Evolutionary conservation across 2,329 filamentous ascomycete genomes (phyloP).

Genomic region (Alternaria novae-zelandiae): DNA sequence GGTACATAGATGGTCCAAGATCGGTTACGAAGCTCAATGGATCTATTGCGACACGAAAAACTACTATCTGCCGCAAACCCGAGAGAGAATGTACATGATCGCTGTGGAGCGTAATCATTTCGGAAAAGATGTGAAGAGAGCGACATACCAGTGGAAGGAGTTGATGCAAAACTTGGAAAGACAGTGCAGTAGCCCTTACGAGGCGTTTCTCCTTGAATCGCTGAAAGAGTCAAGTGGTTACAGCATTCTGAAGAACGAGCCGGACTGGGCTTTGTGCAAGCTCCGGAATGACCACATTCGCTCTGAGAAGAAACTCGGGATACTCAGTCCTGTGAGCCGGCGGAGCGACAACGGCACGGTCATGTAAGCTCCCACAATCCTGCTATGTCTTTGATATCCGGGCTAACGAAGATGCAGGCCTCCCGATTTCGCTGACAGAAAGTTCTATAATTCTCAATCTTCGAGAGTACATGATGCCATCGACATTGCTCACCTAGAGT

Average conservation of each 20-base stretch:
- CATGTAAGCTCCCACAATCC: constrained; percentile 2
- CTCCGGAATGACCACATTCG: constrained; percentile 66
- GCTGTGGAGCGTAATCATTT: constrained; percentile 46
- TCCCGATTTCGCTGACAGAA: constrained; percentile 62
- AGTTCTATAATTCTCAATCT: constrained; percentile 59
- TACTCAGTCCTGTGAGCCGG: constrained; percentile 63
- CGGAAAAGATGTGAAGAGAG: constrained; percentile 17
- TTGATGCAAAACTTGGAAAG: constrained; percentile 60
- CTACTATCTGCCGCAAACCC: constrained; percentile 75
- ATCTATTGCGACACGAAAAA: constrained; percentile 70
- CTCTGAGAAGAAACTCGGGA: constrained; percentile 57
- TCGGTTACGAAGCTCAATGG: constrained; percentile 63
- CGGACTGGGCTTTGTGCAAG: constrained; percentile 64
- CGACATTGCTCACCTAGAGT: constrained; percentile 65
- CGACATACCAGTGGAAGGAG: constrained; percentile 50
- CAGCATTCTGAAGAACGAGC: constrained; percentile 29
- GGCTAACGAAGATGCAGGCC: constrained; percentile 35
- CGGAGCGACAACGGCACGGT: constrained; percentile 64
- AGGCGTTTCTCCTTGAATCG: constrained; percentile 65
- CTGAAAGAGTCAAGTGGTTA: constrained; percentile 59
- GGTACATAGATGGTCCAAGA: constrained; percentile 51
- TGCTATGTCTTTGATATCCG: too few species aligned
- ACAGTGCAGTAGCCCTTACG: constrained; percentile 66
- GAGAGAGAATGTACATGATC: constrained; percentile 54
- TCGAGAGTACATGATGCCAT: constrained; percentile 70